A percentile compares a stretch with the other conserved stretches of the same genome.
These are phyloP conservation scores for Rosa chinensis DNA, from an alignment of 306 rosid genomes.

Conservation along the genomic window DNA sequence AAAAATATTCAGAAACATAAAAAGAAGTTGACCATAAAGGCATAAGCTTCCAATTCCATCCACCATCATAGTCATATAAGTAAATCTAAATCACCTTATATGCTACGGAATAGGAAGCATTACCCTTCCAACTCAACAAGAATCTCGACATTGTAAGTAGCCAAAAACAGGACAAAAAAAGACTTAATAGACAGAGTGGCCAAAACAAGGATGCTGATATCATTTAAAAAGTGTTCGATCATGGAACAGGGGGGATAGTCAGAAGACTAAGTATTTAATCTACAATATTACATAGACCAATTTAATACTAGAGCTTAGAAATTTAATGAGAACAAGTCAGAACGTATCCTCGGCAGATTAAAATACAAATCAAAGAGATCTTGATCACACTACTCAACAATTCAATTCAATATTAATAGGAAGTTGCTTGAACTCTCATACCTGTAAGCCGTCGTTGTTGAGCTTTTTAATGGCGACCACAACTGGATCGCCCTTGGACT, in stretches of 20 bases:
- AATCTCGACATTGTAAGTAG: not conserved
- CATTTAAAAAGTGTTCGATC: not conserved
- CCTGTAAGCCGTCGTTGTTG: conserved; percentile 75
- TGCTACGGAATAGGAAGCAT: not conserved
- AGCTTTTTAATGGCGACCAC: conserved; percentile 77
- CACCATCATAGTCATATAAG: not conserved
- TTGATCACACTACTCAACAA: conserved; percentile 3
- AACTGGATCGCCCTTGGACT: conserved; percentile 49
- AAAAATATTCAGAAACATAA: not conserved
- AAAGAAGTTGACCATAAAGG: not conserved
- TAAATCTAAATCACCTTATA: not conserved
- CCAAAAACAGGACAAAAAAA: not conserved
- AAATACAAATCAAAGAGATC: not conserved
- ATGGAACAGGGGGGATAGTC: not conserved
- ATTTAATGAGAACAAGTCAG: conserved; percentile 2
- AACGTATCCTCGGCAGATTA: not conserved
- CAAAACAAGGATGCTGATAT: not conserved
- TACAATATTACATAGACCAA: not conserved
- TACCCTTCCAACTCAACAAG: not conserved
- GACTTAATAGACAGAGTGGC: not conserved
- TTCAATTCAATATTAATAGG: conserved; percentile 8
- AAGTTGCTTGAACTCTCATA: conserved; percentile 29
- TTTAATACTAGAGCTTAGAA: not conserved
- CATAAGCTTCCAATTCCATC: not conserved
- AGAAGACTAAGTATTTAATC: not conserved